phyloP scores from a whole-genome alignment of 2,329 filamentous ascomycete species.

The Anthostomella pinea region DNA sequence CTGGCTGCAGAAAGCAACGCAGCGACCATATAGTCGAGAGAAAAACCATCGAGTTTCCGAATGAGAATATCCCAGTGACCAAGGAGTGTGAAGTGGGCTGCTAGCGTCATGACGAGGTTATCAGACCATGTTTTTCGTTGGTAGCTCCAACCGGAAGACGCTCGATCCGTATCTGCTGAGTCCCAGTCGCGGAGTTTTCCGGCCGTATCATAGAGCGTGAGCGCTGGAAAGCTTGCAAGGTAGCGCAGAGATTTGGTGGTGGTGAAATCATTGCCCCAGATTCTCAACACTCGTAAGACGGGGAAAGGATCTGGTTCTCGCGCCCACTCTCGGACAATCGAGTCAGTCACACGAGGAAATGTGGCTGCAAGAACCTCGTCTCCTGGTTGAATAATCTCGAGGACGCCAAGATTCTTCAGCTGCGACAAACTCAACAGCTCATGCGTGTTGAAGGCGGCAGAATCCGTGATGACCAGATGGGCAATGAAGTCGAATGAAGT shows the following conservation, averaged over 20 bases:
- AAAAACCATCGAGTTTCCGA: no score
- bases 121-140: neutral
- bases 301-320: slow-evolving; percentile 43
- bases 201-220: slow-evolving; percentile 44
- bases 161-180: slow-evolving; percentile 28
- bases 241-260: slow-evolving; percentile 41
- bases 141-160: slow-evolving; percentile 1
- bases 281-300: slow-evolving; percentile 43
- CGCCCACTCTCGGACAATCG: slow-evolving; percentile 46
- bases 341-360: slow-evolving; percentile 42
- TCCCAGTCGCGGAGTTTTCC: slow-evolving; percentile 38
- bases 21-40: no score
- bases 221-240: slow-evolving; percentile 40
- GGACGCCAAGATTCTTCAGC: slow-evolving; percentile 45
- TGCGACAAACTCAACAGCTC: slow-evolving; percentile 41
- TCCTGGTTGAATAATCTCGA: slow-evolving; percentile 44
- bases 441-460: slow-evolving; percentile 22
- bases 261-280: slow-evolving; percentile 41
- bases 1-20: no score
- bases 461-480: slow-evolving; percentile 23
- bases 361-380: slow-evolving; percentile 21
- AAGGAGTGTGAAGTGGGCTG: neutral
- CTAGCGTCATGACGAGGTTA: neutral
- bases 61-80: neutral
- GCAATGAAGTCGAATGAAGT: slow-evolving; percentile 30